These are phyloP conservation scores for Metschnikowia drakensbergensis DNA, from an alignment of 805 yeast species.

Conservation along the genomic window DNA sequence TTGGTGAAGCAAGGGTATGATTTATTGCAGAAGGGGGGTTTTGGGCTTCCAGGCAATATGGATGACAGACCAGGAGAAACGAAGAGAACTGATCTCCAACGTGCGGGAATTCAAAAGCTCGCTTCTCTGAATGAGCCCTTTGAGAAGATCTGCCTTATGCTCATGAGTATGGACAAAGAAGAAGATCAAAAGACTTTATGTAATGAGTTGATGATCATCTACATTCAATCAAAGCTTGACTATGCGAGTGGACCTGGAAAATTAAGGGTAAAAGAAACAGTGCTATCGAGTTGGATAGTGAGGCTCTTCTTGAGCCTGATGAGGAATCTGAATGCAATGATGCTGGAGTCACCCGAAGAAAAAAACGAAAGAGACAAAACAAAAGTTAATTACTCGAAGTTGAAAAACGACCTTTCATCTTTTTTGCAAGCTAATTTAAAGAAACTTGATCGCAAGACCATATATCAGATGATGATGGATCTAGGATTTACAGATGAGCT, in stretches of 20 bases:
- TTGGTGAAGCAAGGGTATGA: conserved; percentile 53
- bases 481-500: conserved; percentile 65
- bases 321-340: not conserved
- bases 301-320: conserved; percentile 52
- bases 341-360: not conserved
- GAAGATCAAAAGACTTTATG: conserved; percentile 16
- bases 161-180: conserved; percentile 20
- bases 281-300: conserved; percentile 64
- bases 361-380: not conserved
- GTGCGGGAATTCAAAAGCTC: conserved; percentile 38
- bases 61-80: conserved; percentile 1
- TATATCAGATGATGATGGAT: conserved; percentile 66
- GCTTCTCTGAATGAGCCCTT: conserved; percentile 65
- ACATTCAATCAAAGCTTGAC: conserved; percentile 29
- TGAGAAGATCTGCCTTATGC: conserved; percentile 62
- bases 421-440: conserved; percentile 51
- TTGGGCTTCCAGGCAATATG: conserved; percentile 7
- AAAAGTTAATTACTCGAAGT: not conserved
- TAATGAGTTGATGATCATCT: conserved; percentile 30
- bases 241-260: conserved; percentile 23
- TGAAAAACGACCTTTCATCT: conserved; percentile 17
- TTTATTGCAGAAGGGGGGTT: conserved; percentile 25
- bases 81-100: conserved; percentile 5
- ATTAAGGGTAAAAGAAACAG: conserved; percentile 33
- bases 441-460: conserved; percentile 58